A percentile compares a stretch with the other conserved stretches of the same genome.
Evolutionary conservation across 192 early-diverging fungal genomes (phyloP).

Genomic region (Geosiphon pyriformis): DNA sequence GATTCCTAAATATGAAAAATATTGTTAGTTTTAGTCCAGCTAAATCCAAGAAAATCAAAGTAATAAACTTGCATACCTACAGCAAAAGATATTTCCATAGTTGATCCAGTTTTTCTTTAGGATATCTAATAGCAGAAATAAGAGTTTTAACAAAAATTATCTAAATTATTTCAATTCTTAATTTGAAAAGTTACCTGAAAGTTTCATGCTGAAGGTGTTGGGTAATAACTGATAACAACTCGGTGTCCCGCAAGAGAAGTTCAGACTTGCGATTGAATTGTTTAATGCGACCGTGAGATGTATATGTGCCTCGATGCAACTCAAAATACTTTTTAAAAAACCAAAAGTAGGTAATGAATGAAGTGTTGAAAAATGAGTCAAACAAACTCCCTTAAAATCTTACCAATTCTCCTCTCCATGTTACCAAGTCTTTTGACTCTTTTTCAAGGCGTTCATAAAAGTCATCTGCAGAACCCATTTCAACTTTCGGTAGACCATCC

Average conservation of each 20-base stretch:
- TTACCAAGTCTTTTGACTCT: conserved; percentile 59
- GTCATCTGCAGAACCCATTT: conserved; percentile 67
- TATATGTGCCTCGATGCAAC: conserved; percentile 97
- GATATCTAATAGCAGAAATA: conserved; percentile 47
- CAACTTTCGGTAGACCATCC: conserved; percentile 72
- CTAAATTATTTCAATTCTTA: too few species aligned
- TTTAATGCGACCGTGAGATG: conserved; percentile 83
- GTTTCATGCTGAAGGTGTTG: conserved; percentile 18
- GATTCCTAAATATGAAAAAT: conserved; percentile 49
- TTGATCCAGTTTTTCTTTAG: conserved; percentile 65
- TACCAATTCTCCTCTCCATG: conserved; percentile 94
- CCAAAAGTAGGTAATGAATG: not conserved
- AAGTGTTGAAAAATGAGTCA: not conserved
- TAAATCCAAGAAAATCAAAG: not conserved
- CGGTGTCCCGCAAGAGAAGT: conserved; percentile 77
- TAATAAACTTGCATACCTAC: conserved; percentile 34
- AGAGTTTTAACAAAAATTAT: conserved; percentile 11
- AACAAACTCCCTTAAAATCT: conserved; percentile 12
- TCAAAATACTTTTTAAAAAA: conserved; percentile 77
- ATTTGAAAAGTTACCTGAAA: too few species aligned
- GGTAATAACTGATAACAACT: conserved; percentile 62
- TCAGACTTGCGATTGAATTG: conserved; percentile 82
- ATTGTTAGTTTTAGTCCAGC: not conserved
- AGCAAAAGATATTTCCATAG: conserved; percentile 88
- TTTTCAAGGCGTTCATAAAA: conserved; percentile 83